These are phyloP conservation scores for Fusarium pininemorale DNA, from an alignment of 2,329 filamentous ascomycete genomes.

Conservation along the genomic window DNA sequence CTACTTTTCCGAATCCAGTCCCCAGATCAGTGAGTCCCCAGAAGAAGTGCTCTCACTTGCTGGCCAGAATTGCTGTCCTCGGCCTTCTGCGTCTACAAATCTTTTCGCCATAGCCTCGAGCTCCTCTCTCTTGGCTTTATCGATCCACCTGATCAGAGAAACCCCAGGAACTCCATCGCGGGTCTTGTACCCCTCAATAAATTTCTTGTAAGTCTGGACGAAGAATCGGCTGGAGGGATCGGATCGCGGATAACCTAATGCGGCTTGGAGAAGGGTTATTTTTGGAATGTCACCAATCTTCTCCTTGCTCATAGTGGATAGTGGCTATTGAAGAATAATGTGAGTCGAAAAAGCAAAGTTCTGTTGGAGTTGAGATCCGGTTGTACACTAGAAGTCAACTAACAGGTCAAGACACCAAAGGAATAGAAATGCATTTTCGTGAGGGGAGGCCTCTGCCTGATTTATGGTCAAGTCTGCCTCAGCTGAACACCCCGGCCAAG, in stretches of 20 bases:
- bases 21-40: neutral
- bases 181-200: neutral
- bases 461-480: neutral
- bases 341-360: fast-evolving
- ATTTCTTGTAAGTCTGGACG: neutral
- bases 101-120: neutral
- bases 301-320: neutral
- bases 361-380: too few species aligned
- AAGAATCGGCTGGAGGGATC: neutral
- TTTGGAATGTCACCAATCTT: neutral
- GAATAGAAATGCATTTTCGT: neutral
- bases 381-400: fast-evolving
- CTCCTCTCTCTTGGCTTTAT: too few species aligned
- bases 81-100: neutral
- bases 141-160: neutral
- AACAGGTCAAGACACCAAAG: neutral
- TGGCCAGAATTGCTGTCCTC: neutral
- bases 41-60: neutral
- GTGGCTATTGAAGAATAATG: neutral
- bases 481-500: neutral
- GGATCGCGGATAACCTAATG: neutral
- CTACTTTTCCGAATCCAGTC: neutral
- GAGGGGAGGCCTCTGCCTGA: neutral
- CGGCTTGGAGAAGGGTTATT: neutral
- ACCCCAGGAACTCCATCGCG: fast-evolving